These are phyloP conservation scores for Penicillium palitans DNA, from an alignment of 2,329 filamentous ascomycete species.

Conservation along the genomic window DNA sequence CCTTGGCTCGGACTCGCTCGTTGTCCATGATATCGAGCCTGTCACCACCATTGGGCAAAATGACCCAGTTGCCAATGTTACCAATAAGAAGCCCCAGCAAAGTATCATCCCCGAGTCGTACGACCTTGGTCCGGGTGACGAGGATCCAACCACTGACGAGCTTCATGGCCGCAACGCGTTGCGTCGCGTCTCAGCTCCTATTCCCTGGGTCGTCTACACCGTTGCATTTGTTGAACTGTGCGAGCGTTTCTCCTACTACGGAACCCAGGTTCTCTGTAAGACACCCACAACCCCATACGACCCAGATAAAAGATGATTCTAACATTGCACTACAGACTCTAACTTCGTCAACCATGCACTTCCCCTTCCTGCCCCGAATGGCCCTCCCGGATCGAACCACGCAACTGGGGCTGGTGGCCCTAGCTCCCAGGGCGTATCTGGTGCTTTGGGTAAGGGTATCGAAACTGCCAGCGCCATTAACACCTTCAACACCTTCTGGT, in stretches of 20 bases:
- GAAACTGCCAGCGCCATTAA: conserved; percentile 52
- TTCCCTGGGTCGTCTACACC: conserved; percentile 67
- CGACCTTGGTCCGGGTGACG: neutral
- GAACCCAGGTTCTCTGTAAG: conserved; percentile 44
- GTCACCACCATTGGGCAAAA: neutral
- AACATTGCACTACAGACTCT: neutral
- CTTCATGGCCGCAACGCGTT: neutral
- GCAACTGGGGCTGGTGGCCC: neutral
- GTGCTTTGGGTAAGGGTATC: conserved; percentile 46
- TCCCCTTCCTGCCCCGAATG: neutral
- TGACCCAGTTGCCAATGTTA: neutral
- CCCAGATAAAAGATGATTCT: neutral
- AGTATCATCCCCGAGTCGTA: neutral
- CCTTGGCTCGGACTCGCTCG: neutral
- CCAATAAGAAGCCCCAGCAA: too few species aligned
- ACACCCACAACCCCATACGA: neutral
- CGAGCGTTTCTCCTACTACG: conserved; percentile 77
- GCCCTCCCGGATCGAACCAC: neutral
- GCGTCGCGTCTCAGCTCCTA: conserved; percentile 40
- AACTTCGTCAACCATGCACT: neutral
- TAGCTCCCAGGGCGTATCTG: neutral
- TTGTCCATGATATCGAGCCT: neutral
- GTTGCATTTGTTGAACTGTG: conserved; percentile 72
- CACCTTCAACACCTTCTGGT: conserved; percentile 64
- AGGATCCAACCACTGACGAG: neutral